Percentiles rank a stretch among this genome's conserved stretches.
Conservation (phyloP, 805 yeast species). For the Suhomyces canberraensis region DNA sequence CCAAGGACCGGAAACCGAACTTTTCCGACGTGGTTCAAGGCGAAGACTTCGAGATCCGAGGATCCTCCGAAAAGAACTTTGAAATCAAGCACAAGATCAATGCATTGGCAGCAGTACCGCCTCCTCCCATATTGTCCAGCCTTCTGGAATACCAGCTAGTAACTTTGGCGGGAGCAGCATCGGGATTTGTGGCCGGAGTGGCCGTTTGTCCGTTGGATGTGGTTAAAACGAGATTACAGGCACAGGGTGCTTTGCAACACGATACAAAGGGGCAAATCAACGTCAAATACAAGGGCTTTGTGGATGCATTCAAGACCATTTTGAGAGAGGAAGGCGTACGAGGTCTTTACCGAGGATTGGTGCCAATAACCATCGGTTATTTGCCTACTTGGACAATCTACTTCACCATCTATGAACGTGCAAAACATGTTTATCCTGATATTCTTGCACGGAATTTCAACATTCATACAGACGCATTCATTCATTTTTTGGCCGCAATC, state of each 20-base stretch:
- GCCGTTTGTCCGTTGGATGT: constrained; percentile 95
- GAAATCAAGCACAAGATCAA: constrained; percentile 2
- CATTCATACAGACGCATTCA: constrained; percentile 22
- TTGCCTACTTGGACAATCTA: constrained; percentile 98
- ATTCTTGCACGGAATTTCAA: constrained; percentile 28
- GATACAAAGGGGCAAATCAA: constrained; percentile 11
- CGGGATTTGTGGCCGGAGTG: constrained; percentile 88
- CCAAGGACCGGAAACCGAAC: constrained; percentile 12
- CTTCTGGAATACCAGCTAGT: constrained; percentile 45
- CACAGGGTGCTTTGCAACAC: constrained; percentile 59
- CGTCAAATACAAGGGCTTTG: constrained; percentile 51
- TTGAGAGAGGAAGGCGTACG: constrained; percentile 71
- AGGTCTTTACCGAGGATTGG: constrained; percentile 86
- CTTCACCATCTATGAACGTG: constrained; percentile 82
- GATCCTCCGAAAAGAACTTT: constrained; percentile 16
- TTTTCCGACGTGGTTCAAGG: constrained; percentile 38
- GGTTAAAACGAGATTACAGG: constrained; percentile 90
- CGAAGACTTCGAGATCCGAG: constrained; percentile 34
- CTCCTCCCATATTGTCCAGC: neutral
- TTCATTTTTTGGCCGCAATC: constrained; percentile 62
- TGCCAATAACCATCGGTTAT: constrained; percentile 91
- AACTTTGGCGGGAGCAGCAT: constrained; percentile 87
- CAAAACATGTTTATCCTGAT: constrained; percentile 55
- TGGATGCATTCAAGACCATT: constrained; percentile 64
- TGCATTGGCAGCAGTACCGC: neutral